These are phyloP conservation scores for Brasenia schreberi DNA, from an alignment of 164 flowering plant genomes.

Conservation along the genomic window DNA sequence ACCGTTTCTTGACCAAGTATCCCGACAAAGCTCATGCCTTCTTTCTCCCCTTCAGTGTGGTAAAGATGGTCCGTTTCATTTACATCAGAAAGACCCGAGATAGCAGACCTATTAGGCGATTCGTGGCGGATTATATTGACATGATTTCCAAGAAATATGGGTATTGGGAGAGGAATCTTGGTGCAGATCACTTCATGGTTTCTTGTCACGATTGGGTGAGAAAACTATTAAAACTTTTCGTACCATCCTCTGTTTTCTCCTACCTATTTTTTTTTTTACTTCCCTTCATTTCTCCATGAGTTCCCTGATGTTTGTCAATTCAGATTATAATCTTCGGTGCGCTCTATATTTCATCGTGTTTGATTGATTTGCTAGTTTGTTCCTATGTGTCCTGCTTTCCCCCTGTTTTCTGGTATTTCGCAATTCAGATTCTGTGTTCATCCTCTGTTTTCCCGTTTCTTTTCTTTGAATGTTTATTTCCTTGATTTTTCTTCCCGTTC, in stretches of 20 bases:
- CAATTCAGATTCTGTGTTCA: no score
- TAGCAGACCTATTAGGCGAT: conserved; percentile 18
- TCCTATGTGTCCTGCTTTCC: no score
- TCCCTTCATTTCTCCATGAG: background rate
- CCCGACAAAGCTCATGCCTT: conserved; percentile 30
- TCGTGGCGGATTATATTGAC: conserved; percentile 22
- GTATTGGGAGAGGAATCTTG: conserved; percentile 43
- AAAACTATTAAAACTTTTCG: background rate
- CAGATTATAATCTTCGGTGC: background rate
- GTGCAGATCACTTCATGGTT: conserved; percentile 53
- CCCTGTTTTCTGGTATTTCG: no score
- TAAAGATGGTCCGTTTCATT: conserved; percentile 21
- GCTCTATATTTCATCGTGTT: background rate
- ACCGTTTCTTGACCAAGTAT: conserved; percentile 18
- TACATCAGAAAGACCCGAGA: conserved; percentile 18
- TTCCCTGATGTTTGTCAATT: background rate
- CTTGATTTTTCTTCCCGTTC: background rate
- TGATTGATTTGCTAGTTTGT: no score
- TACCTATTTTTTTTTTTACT: background rate
- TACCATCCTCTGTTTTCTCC: background rate
- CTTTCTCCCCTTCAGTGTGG: conserved; percentile 45
- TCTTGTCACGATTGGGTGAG: conserved; percentile 60
- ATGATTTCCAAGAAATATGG: conserved; percentile 24
- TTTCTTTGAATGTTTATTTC: no score
- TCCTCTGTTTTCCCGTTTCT: no score